Percentiles rank a stretch among this genome's conserved stretches.
Conservation (phyloP, 345 rosid species). For the Citrus australasica region DNA sequence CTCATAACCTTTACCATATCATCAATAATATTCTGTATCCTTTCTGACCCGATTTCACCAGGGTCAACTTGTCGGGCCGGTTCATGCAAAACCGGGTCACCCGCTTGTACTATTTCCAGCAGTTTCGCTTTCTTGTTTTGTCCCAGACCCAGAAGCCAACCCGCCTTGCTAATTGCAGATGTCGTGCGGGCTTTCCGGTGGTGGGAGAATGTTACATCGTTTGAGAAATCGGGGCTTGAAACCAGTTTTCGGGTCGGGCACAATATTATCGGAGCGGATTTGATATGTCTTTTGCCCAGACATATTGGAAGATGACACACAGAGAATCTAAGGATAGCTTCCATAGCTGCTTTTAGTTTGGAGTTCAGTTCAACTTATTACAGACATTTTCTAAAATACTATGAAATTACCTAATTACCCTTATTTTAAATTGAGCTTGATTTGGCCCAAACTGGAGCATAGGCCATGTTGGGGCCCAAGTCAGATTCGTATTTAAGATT, state of each 20-base stretch:
- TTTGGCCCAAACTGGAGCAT: background rate
- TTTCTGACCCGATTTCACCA: constrained; percentile 68
- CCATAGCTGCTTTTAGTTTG: constrained; percentile 36
- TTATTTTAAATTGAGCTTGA: background rate
- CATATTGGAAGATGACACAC: constrained; percentile 50
- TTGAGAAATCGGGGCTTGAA: background rate
- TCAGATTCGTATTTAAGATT: no score
- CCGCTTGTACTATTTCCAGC: constrained; percentile 72
- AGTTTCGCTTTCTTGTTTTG: constrained; percentile 48
- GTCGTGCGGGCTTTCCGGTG: constrained; percentile 33
- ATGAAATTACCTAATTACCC: background rate
- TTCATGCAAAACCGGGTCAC: constrained; percentile 94
- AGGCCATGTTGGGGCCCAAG: no score
- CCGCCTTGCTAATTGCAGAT: constrained; percentile 56
- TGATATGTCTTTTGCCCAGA: constrained; percentile 26
- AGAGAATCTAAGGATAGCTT: constrained; percentile 44
- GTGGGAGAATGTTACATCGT: background rate
- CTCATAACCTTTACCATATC: constrained; percentile 77
- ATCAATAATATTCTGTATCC: constrained; percentile 83
- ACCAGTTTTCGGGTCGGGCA: constrained; percentile 15
- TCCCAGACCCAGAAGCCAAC: constrained; percentile 88
- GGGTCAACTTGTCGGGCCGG: constrained; percentile 71
- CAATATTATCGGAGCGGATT: constrained; percentile 10
- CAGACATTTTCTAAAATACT: background rate
- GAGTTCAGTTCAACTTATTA: fast-evolving